Evolutionary conservation across 768 basidiomycete species (phyloP), one percentile per base, ranked within the genome.

Genomic region (Cantharellus cinnabarinus): DNA sequence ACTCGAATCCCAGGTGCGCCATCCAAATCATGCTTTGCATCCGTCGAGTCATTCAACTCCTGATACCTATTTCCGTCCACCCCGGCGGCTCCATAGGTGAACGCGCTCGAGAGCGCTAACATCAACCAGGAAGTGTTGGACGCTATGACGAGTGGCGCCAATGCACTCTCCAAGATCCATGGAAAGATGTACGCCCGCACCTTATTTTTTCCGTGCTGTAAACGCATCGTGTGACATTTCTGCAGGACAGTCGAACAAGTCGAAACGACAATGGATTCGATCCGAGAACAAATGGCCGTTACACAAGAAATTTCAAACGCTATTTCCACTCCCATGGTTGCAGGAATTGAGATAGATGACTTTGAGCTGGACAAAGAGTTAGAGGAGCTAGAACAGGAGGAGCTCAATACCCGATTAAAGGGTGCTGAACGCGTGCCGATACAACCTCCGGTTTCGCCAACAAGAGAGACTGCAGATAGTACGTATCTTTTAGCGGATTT

Each of bases 101-200:
- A 93, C 72, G 94, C 94, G 20, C 78, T 98, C 51, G 95, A 98
- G 70, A 89, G 87, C 14, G 95, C 95, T 50, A 98, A 97, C 73
- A 77, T 98, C 70, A 98, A 99, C 69, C 83, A 86, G 67, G 91
- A 97, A 76, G 97, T 91, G 10, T 89, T 99, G 86, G 75, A 79
- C 29, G 91, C 87, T 37, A 95, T 99, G 88, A 95, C 91, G 84
- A 85, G 86, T 70, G 94, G 87, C 42, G 79, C 90, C 0, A 81
- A 83, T 62, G 95, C 85, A 37, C 78, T 98, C 70, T 84, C 83
- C 71, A 77, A 79, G 54, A 95, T 98, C 58, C 94, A 98, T 65
- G 82, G 82, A 51, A 81, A 81, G 67, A 76, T 95, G 93, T 95
- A 62, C 68, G 90, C 3, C 58, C 10, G 20, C 20, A 29, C 56